Base-by-base conservation (phyloP, 2,329 filamentous ascomycete species). In the Ascochyta clinopodiicola region DNA sequence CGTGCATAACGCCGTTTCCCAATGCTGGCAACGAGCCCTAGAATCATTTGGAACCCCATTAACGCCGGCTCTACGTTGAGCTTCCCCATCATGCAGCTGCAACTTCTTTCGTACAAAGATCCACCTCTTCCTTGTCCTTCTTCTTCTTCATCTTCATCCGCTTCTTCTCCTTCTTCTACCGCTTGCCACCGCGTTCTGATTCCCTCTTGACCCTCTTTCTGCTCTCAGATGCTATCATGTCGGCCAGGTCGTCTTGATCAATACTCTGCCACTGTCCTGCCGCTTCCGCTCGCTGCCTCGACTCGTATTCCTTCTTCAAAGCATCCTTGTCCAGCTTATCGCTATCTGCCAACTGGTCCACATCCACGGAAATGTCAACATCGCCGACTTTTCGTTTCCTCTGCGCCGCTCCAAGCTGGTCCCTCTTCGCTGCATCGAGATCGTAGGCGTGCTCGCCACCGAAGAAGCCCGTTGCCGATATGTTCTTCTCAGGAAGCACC, bases 211-310 rank as follows among this genome's bases (percentile, higher is more conserved):
- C 84, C 73, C 92, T 85, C 84, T 98, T 98, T 62, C 92, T 85
- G 71, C 88, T 92, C 79, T 98, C 95, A 69, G 91, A 88, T 12
- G 92, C 92, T 79, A 99, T 97, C 91, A 99, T 96, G 69, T 96
- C 91, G 68, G 88, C 94, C 52, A 99, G 78, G 72, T 97, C 94
- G 66, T 98, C 94, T 73, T 96, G 91, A 76, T 89, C 88, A 54
- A 86, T 85, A 85, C 88, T 92, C 17, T 87, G 86, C 72, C 90
- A 89, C 61, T 88, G 84, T 9, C 75, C 75, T 48, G 75, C 70
- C 77, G 85, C 72, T 80, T 89, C 81, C 80, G 84, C 83, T 69
- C 86, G 82, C 68, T 84, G 83, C 73, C 86, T 81, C 31, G 82
- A 86, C 55, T 98, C 93, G 69, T 96, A 99, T 71, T 88, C 84